Base-by-base conservation (phyloP, 2,329 filamentous ascomycete species). In the Ceratocystis variospora region DNA sequence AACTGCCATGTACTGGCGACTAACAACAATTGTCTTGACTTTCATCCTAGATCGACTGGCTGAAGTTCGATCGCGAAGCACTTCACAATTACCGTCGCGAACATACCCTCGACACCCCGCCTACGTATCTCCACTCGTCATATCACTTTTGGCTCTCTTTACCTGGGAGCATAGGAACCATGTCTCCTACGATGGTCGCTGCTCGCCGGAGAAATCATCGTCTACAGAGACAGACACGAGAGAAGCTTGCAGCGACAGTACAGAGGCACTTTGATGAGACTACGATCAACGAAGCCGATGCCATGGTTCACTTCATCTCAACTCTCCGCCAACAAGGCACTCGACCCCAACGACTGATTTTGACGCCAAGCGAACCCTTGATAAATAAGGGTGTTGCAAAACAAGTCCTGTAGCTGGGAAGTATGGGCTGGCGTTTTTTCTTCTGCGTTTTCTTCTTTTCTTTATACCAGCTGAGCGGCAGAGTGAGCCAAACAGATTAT, bases 241-340 rank as follows among this genome's bases (percentile, higher is more conserved):
- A 90, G 46, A 82, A 88, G 70, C 78, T 95, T 65, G 87, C 87
- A 7, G 80, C 85, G 70, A 81, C 83, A 1, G 87, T 92, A 62
- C 81, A 89, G 70, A 92, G 90, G 74, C 88, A 94, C 75, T 94
- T 94, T 77, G 94, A 94, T 73, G 85, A 84, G 44, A 80, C 89
- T 70, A 87, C 87, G 17, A 83, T 93, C 50, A 87, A 86, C 70
- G 90, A 95, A 77, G 90, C 87, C 73, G 89, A 94, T 71, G 86
- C 91, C 70, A 87, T 94, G 67, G 87, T 92, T 66, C 87, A 89
- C 70, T 84, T 90, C 73, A 79, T 91, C 68, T 89, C 90, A 79
- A 88, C 85, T 72, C 81, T 89, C 37, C 74, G 74, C 28, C 74
- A 73, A 45, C 66, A 68, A 62, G 65, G 67, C n/a, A 62, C 66